Percentiles rank a stretch among this genome's conserved stretches.
Conservation (phyloP, 805 yeast genomes). For the Cyberlindnera amylophila region DNA sequence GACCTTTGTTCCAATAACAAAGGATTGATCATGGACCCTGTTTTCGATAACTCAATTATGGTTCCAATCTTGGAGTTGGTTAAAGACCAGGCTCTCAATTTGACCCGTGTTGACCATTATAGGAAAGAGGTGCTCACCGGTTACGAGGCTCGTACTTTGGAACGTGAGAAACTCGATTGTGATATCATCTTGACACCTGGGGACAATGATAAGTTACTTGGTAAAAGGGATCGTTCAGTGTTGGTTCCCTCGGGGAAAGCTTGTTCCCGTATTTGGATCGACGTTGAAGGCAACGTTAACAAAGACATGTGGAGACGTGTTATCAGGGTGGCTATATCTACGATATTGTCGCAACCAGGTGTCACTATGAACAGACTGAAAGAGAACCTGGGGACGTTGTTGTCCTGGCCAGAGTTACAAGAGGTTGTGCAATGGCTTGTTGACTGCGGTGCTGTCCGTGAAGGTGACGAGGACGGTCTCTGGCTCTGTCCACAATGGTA, state of each 20-base stretch:
- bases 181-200: constrained; percentile 43
- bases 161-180: constrained; percentile 60
- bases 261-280: constrained; percentile 71
- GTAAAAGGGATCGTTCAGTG: constrained; percentile 13
- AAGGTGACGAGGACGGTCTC: constrained; percentile 36
- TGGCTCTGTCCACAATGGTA: constrained; percentile 47
- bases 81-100: constrained; percentile 36
- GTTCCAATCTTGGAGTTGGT: constrained; percentile 56
- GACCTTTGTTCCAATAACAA: constrained; percentile 41
- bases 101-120: constrained; percentile 54
- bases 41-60: constrained; percentile 59
- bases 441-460: constrained; percentile 34
- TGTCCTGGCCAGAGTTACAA: constrained; percentile 32
- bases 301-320: constrained; percentile 56
- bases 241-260: constrained; percentile 59
- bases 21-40: constrained; percentile 52
- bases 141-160: constrained; percentile 74
- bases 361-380: constrained; percentile 29
- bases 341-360: constrained; percentile 55
- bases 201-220: constrained; percentile 6
- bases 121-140: constrained; percentile 48
- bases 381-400: constrained; percentile 18
- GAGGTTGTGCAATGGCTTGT: constrained; percentile 44
- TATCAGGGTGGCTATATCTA: constrained; percentile 42
- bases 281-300: constrained; percentile 58